phyloP scores from a whole-genome alignment of 2,329 filamentous ascomycete species.

The Scedosporium dehoogii region DNA sequence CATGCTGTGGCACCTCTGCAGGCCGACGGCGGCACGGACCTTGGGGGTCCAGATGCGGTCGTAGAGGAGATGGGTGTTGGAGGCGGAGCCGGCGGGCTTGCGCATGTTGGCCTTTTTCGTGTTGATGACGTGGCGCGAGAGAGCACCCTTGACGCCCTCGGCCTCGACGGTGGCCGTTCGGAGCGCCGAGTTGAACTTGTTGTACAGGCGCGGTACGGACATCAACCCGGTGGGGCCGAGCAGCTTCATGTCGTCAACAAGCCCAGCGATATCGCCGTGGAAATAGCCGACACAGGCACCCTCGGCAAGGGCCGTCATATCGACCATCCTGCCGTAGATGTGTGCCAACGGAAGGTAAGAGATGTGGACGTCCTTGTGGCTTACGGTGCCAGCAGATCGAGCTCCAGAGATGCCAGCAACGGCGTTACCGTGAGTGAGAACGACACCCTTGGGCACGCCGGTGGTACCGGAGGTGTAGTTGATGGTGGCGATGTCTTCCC shows the following conservation, averaged over 20 bases:
- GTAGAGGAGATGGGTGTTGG: conserved; percentile 67
- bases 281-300: conserved; percentile 82
- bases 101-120: conserved; percentile 74
- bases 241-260: conserved; percentile 86
- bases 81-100: conserved; percentile 61
- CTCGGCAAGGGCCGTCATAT: conserved; percentile 63
- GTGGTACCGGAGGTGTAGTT: conserved; percentile 88
- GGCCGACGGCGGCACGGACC: conserved; percentile 70
- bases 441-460: conserved; percentile 71
- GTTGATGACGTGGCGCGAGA: conserved; percentile 70
- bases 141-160: conserved; percentile 66
- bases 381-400: conserved; percentile 43
- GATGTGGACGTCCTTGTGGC: conserved; percentile 50
- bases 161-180: conserved; percentile 70
- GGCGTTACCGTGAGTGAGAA: conserved; percentile 73
- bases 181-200: conserved; percentile 78
- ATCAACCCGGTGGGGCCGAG: conserved; percentile 74
- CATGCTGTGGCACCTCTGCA: conserved; percentile 64
- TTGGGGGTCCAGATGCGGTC: conserved; percentile 88
- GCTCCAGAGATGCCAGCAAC: conserved; percentile 60
- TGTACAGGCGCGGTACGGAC: conserved; percentile 86
- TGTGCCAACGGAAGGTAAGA: conserved; percentile 93
- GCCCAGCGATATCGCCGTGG: conserved; percentile 75
- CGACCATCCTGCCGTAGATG: conserved; percentile 80
- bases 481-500: conserved; percentile 75